Percentiles rank a stretch among this genome's conserved stretches.
phyloP scores from a whole-genome alignment of 495 filamentous ascomycete genomes.

The Penicillium turbatum region DNA sequence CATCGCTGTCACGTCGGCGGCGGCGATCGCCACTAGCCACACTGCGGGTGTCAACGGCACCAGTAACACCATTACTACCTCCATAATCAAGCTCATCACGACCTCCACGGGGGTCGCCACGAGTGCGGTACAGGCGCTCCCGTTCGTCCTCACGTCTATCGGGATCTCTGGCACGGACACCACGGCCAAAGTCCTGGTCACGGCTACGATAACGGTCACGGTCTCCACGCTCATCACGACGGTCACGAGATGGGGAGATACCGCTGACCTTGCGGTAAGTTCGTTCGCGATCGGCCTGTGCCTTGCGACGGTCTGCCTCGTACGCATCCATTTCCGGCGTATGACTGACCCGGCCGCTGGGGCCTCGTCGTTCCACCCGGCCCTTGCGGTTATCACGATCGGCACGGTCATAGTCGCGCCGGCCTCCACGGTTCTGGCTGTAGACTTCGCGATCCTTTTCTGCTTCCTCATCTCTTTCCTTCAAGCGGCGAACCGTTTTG shows the following conservation, averaged over 20 bases:
- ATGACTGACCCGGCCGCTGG: conserved; percentile 57
- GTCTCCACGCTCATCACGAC: conserved; percentile 56
- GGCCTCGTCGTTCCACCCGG: conserved; percentile 53
- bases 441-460: conserved; percentile 63
- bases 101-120: conserved; percentile 69
- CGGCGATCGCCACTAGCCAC: conserved; percentile 54
- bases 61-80: conserved; percentile 79
- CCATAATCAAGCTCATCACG: conserved; percentile 86
- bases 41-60: conserved; percentile 64
- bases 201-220: conserved; percentile 47
- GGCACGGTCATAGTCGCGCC: conserved; percentile 49
- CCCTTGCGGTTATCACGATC: conserved; percentile 52
- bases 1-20: conserved; percentile 67
- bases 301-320: conserved; percentile 81
- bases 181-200: conserved; percentile 49
- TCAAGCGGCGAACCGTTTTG: conserved; percentile 82
- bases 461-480: conserved; percentile 82
- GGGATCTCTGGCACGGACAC: conserved; percentile 48
- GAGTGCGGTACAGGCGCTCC: conserved; percentile 75
- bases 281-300: conserved; percentile 79
- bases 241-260: conserved; percentile 48
- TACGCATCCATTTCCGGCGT: conserved; percentile 84
- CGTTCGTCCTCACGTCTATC: conserved; percentile 70
- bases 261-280: conserved; percentile 77
- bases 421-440: conserved; percentile 48